Base-by-base conservation (phyloP, 768 basidiomycete genomes). In the Tephrocybe sp. region DNA sequence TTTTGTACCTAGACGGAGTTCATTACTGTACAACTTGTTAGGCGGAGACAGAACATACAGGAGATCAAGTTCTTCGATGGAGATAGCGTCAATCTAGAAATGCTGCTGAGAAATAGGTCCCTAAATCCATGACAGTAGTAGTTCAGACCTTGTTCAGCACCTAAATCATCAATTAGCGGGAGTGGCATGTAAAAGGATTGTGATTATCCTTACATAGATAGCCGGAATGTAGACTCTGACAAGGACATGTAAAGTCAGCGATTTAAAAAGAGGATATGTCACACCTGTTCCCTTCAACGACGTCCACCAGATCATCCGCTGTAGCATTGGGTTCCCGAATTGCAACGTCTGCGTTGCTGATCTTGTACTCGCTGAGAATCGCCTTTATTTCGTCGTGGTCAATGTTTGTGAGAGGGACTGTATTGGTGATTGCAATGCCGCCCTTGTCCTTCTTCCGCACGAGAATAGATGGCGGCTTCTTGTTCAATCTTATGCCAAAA, bases 331-430 rank as follows among this genome's bases (percentile, higher is more conserved):
- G 86, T 68, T 98, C 88, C 45, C 97, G 86, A 59, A 99, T 97
- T 6, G 93, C 86, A 45, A 99, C 83, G 62, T 97, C 94, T 11
- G 80, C 86, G 61, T 95, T 98, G 70, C 75, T 92, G 46, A 93
- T 79, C 61, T 78, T 87, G 71, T 98, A 99, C 71, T 99, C 97
- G 68, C 88, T 88, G 51, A 96, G 74, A 20, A 99, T 79, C 17
- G 96, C 97, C 64, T 92, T 93, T 71, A 98, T 96, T 70, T 97
- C 97, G 48, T 95, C 93, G 25, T 90, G 86, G 59, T 98, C 93
- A 58, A 98, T 88, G 63, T 94, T 93, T 6, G 93, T 97, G 21
- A 99, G 79, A 3, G 96, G 95, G 4, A 97, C 94, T 0, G 96
- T 98, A 65, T 97, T 95, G 30, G 94, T 95, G 66, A 98, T 94